Evolutionary conservation across 352 stramenopile species (phyloP).

Genomic region (Phytopythium sindhum): DNA sequence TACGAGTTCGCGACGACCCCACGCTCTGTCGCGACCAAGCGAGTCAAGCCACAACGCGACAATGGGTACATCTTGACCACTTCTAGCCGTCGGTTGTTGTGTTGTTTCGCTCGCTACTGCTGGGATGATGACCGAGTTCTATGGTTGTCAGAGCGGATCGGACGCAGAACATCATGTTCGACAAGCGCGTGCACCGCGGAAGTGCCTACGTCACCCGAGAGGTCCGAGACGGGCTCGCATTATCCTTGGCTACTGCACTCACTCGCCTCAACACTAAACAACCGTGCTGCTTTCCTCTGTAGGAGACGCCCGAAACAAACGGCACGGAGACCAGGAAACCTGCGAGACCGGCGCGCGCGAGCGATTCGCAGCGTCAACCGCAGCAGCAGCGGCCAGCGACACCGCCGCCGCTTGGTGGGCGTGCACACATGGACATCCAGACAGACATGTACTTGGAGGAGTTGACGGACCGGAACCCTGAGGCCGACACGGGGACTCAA

Average conservation of each 20-base stretch:
- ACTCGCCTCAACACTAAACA: neutral
- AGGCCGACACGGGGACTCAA: constrained; percentile 89
- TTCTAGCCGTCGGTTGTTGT: too few relatives aligned
- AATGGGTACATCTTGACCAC: constrained; percentile 26
- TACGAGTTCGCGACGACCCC: constrained; percentile 75
- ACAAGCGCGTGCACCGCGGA: constrained; percentile 91
- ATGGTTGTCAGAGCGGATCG: constrained; percentile 27
- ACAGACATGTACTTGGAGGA: constrained; percentile 95
- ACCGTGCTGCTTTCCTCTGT: neutral
- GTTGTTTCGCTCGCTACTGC: neutral
- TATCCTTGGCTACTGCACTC: too few relatives aligned
- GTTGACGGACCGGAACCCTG: constrained; percentile 87
- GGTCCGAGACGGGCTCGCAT: constrained; percentile 13
- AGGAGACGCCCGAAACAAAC: constrained; percentile 6
- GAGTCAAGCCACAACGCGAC: constrained; percentile 46
- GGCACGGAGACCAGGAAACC: constrained; percentile 2
- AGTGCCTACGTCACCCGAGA: constrained; percentile 89
- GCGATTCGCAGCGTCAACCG: constrained; percentile 21
- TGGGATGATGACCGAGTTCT: neutral
- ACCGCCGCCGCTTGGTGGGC: constrained; percentile 82
- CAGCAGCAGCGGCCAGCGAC: constrained; percentile 55
- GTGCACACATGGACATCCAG: constrained; percentile 92
- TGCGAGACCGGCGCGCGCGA: neutral
- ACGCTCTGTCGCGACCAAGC: constrained; percentile 72
- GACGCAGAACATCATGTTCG: constrained; percentile 93